These are phyloP conservation scores for Cutaneotrichosporon dermatis DNA, from an alignment of 1,284 basidiomycete species.

Conservation along the genomic window DNA sequence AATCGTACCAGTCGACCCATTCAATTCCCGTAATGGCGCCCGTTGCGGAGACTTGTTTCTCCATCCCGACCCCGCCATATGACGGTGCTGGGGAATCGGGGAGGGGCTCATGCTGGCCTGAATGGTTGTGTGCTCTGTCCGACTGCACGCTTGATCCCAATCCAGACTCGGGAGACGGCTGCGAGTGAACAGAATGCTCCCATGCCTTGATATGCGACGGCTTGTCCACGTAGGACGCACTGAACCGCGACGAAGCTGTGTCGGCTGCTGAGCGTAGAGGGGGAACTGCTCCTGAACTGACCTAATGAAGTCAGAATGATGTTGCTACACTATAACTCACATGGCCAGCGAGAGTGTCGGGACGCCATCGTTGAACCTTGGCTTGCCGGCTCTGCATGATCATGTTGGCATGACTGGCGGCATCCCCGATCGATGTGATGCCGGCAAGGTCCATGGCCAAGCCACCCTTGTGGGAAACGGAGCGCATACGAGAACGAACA, in stretches of 20 bases:
- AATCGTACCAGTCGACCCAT: constrained; percentile 59
- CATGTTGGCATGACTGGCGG: constrained; percentile 53
- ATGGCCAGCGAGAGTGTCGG: constrained; percentile 11
- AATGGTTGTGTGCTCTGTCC: neutral
- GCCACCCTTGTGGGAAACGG: constrained; percentile 18
- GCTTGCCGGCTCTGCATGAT: constrained; percentile 55
- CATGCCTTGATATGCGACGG: neutral
- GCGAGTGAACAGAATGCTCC: neutral
- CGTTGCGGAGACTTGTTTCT: constrained; percentile 31
- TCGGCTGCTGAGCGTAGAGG: neutral
- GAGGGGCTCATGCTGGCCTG: neutral
- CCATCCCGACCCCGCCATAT: constrained; percentile 24
- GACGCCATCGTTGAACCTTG: constrained; percentile 55
- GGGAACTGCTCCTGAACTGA: neutral
- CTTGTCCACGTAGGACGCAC: constrained; percentile 14
- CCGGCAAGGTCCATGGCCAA: constrained; percentile 40
- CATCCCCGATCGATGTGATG: constrained; percentile 47
- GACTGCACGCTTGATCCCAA: neutral
- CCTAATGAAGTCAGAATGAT: neutral
- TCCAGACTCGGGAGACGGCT: neutral
- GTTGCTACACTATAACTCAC: neutral
- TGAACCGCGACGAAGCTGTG: constrained; percentile 4
- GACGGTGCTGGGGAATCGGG: neutral
- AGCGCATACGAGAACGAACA: constrained; percentile 7
- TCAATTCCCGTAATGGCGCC: constrained; percentile 51